Percentiles rank a stretch among this genome's conserved stretches.
Evolutionary conservation across 139 green algal genomes (phyloP).

Genomic region (Coelastrella sp.): DNA sequence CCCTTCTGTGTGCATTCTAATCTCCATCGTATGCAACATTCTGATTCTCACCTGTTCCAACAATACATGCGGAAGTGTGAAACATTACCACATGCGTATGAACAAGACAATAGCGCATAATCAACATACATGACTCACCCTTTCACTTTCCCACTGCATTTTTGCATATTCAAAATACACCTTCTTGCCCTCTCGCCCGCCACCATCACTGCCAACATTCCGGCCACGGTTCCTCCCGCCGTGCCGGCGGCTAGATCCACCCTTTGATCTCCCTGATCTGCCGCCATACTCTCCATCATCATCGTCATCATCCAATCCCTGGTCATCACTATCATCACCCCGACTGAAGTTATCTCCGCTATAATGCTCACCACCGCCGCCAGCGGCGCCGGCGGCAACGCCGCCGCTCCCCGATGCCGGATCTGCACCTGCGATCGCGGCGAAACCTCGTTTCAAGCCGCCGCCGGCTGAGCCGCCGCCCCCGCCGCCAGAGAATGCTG

Average conservation of each 20-base stretch:
- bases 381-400: background rate
- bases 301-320: background rate
- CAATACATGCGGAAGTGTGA: too few relatives aligned
- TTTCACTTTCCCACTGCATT: constrained; percentile 16
- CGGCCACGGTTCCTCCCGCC: background rate
- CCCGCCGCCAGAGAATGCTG: background rate
- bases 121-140: background rate
- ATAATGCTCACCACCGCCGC: background rate
- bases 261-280: too few relatives aligned
- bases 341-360: constrained; percentile 33
- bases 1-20: too few relatives aligned
- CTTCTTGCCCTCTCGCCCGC: background rate
- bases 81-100: background rate
- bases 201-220: background rate
- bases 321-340: too few relatives aligned
- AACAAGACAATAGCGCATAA: background rate
- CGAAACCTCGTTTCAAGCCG: too few relatives aligned
- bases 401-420: too few relatives aligned
- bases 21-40: too few relatives aligned
- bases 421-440: too few relatives aligned
- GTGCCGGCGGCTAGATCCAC: background rate
- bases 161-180: constrained; percentile 49
- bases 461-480: background rate
- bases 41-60: too few relatives aligned
- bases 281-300: too few relatives aligned